Percentiles rank a stretch among this genome's conserved stretches.
phyloP scores from a whole-genome alignment of 257 asterid genomes.

The Ligustrum vulgare region DNA sequence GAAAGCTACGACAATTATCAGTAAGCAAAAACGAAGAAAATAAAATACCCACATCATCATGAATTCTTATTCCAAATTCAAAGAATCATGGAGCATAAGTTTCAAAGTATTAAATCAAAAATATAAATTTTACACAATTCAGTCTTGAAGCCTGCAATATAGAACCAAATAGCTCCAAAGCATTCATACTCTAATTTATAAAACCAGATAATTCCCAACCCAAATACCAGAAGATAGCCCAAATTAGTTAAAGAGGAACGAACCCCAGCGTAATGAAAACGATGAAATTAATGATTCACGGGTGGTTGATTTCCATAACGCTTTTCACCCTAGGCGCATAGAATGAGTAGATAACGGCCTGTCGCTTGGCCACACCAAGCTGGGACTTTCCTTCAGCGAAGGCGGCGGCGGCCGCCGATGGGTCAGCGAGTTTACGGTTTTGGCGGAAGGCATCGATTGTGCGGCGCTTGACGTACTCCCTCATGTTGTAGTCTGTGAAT shows the following conservation, averaged over 20 bases:
- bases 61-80: neutral
- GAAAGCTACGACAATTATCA: neutral
- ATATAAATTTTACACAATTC: neutral
- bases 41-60: neutral
- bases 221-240: neutral
- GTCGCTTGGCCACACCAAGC: constrained; percentile 80
- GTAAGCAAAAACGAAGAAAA: neutral
- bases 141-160: neutral
- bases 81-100: neutral
- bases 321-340: constrained; percentile 68
- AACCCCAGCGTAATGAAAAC: neutral
- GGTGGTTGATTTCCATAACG: constrained; percentile 68
- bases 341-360: constrained; percentile 75
- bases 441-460: constrained; percentile 75
- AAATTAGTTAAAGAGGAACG: neutral
- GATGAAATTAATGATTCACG: constrained; percentile 15
- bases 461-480: constrained; percentile 90
- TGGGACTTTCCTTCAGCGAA: constrained; percentile 75
- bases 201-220: neutral
- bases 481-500: constrained; percentile 75
- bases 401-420: constrained; percentile 54
- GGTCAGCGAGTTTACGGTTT: constrained; percentile 52
- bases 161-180: neutral
- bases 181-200: neutral
- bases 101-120: neutral